Base-by-base conservation (phyloP, 768 basidiomycete species). In the Trametes meyenii region DNA sequence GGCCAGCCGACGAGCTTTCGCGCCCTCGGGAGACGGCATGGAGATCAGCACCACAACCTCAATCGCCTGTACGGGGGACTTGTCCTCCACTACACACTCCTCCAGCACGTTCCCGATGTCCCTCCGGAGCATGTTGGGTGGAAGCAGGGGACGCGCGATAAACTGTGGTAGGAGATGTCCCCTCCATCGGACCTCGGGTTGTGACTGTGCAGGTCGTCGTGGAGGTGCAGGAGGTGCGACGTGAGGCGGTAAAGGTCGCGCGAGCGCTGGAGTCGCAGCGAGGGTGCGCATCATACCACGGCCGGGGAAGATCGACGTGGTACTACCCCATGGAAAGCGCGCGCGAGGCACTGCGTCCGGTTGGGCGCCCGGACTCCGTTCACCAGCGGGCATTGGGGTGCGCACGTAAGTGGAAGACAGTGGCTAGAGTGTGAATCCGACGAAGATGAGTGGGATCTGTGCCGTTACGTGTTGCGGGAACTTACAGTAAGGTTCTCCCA, bases 11-110 rank as follows among this genome's bases (percentile, higher is more conserved):
- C 51, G 19, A 12, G 50, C 52, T n/a, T 12, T 36, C 42, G 62
- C 33, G 14, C 19, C 42, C 12, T 29, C 56, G 5, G 60, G 60
- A 2, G 69, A 67, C 23, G 71, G 71, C 71, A 72, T 70, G 5
- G 68, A 50, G 26, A 72, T 49, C 17, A 72, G 50, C 4, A 70
- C 64, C 13, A 67, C 62, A 52, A 72, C 66, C 52, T 69, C 65
- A 21, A 69, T 38, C 21, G 58, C 65, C 23, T 55, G 36, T 11
- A 67, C 58, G n/a, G 62, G 51, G 19, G 19, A 17, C 23, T 50
- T 29, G 13, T 10, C 35, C 40, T 24, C 57, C 17, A 23, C 46
- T 40, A 36, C 50, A 24, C 6, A 26, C 40, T 45, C 48, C 8
- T 40, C 40, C 5, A 19, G 1, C 8, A 5, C 58, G 4, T 5